Percentiles rank a stretch among this genome's conserved stretches.
phyloP scores from a whole-genome alignment of 768 basidiomycete genomes.

The Gloeostereum incarnatum region DNA sequence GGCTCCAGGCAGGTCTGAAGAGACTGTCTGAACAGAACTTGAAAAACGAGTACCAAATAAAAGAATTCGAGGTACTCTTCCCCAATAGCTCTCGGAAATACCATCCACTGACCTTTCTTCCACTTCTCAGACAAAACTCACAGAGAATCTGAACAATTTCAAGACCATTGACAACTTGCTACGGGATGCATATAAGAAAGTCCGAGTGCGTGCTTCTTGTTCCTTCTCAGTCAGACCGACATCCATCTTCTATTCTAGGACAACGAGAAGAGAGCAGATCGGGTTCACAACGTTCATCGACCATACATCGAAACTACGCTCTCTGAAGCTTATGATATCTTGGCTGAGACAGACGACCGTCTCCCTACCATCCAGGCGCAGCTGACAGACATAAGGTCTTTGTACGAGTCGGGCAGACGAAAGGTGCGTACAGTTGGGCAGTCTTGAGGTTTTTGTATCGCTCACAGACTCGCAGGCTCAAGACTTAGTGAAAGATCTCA shows the following conservation, averaged over 20 bases:
- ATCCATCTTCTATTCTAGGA: conserved; percentile 26
- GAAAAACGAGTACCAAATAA: conserved; percentile 48
- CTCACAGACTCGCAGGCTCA: conserved; percentile 37
- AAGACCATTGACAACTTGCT: conserved; percentile 63
- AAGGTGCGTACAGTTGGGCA: conserved; percentile 35
- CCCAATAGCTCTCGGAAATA: too few species aligned
- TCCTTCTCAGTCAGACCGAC: not conserved
- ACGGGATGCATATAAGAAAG: conserved; percentile 49
- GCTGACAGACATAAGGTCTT: conserved; percentile 49
- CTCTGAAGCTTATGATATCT: conserved; percentile 46
- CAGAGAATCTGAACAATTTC: conserved; percentile 67
- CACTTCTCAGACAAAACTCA: conserved; percentile 43
- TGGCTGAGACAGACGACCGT: conserved; percentile 45
- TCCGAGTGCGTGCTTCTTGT: conserved; percentile 39
- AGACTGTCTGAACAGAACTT: conserved; percentile 36
- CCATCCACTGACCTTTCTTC: not conserved
- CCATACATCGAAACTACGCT: conserved; percentile 55
- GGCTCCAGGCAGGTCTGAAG: conserved; percentile 36
- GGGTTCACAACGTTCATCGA: conserved; percentile 47
- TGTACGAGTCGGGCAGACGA: conserved; percentile 62
- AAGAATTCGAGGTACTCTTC: conserved; percentile 51
- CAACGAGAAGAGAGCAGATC: conserved; percentile 48
- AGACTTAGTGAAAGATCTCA: conserved; percentile 50
- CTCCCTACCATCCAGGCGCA: conserved; percentile 57
- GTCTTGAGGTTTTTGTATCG: conserved; percentile 2